Evolutionary conservation across 2,329 filamentous ascomycete species (phyloP).

Genomic region (Hysterium pulicare): DNA sequence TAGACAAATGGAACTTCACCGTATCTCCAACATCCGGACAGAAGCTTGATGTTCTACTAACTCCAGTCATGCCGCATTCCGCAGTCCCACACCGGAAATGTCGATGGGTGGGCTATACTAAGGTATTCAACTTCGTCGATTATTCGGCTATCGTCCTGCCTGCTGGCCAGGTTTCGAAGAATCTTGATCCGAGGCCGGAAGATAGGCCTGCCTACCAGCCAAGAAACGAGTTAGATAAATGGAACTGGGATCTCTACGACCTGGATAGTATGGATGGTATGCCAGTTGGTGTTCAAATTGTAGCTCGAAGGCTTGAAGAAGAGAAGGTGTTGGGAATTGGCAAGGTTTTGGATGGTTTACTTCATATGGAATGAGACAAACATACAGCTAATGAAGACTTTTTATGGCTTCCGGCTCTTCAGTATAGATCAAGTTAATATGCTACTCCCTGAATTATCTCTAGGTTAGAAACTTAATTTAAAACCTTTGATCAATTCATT

Average conservation of each 20-base stretch:
- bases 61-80: constrained; percentile 60
- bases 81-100: constrained; percentile 49
- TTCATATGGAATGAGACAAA: too few relatives aligned
- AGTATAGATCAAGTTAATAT: too few relatives aligned
- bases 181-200: constrained; percentile 37
- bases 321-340: constrained; percentile 39
- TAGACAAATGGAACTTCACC: constrained; percentile 56
- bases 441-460: too few relatives aligned
- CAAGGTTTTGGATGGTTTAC: constrained; percentile 27
- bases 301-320: constrained; percentile 34
- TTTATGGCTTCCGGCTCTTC: too few relatives aligned
- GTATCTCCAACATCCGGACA: constrained; percentile 44
- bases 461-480: too few relatives aligned
- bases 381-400: too few relatives aligned
- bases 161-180: constrained; percentile 45
- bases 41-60: constrained; percentile 54
- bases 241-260: constrained; percentile 47
- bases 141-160: constrained; percentile 59
- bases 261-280: constrained; percentile 34
- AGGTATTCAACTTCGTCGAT: constrained; percentile 61
- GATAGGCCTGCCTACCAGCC: constrained; percentile 37
- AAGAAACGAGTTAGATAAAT: constrained; percentile 50
- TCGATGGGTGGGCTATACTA: constrained; percentile 57
- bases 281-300: constrained; percentile 35
- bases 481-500: too few relatives aligned